A percentile compares a stretch with the other conserved stretches of the same genome.
phyloP scores from a whole-genome alignment of 768 basidiomycete genomes.

The Tephrocybe sp. region DNA sequence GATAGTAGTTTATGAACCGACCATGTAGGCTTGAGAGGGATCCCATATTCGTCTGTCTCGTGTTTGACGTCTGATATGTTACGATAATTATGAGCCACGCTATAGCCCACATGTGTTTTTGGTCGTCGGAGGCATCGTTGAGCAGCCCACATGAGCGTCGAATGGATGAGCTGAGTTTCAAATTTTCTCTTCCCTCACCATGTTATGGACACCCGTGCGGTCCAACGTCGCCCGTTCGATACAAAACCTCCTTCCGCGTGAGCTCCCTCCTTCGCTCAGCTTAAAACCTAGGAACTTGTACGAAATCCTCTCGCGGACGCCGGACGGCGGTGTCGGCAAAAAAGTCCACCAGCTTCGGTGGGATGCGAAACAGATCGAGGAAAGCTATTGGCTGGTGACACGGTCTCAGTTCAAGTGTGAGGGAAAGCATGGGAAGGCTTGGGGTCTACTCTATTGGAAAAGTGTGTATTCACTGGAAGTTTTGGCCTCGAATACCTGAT shows the following conservation, averaged over 20 bases:
- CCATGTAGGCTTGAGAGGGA: constrained; percentile 74
- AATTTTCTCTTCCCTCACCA: constrained; percentile 25
- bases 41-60: constrained; percentile 56
- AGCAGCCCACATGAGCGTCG: constrained; percentile 18
- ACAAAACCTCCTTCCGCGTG: constrained; percentile 56
- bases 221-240: constrained; percentile 39
- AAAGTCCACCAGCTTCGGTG: constrained; percentile 75
- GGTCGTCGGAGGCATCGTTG: constrained; percentile 23
- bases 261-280: constrained; percentile 61
- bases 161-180: constrained; percentile 21
- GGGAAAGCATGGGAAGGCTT: constrained; percentile 78
- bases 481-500: constrained; percentile 2
- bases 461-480: constrained; percentile 44
- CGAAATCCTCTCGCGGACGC: constrained; percentile 68
- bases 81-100: constrained; percentile 8
- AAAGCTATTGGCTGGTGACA: constrained; percentile 78
- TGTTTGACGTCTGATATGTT: constrained; percentile 9
- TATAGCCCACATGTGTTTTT: constrained; percentile 13
- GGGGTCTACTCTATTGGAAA: constrained; percentile 80
- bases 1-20: constrained; percentile 76
- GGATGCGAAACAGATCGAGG: constrained; percentile 62
- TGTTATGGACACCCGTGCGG: constrained; percentile 36
- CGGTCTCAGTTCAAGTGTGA: constrained; percentile 69
- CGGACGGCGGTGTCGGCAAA: constrained; percentile 66
- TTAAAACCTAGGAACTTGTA: constrained; percentile 64